Percentiles rank a stretch among this genome's conserved stretches.
These are phyloP conservation scores for Xylaria venustula DNA, from an alignment of 495 filamentous ascomycete genomes.

Conservation along the genomic window DNA sequence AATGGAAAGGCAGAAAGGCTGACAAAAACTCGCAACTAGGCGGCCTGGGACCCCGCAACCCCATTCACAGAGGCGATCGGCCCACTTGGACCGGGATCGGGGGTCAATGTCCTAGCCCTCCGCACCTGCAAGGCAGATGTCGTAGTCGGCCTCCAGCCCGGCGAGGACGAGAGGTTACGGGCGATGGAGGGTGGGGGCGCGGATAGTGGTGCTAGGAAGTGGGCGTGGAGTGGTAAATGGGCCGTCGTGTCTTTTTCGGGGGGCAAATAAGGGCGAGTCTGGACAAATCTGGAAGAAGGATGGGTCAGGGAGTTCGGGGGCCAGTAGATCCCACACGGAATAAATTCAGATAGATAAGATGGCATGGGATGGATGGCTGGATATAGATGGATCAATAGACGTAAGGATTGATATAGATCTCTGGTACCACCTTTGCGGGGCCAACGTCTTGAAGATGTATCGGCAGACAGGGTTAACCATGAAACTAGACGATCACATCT, in stretches of 20 bases:
- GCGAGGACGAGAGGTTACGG: slow-evolving; percentile 76
- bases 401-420: neutral
- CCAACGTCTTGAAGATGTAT: too few species aligned
- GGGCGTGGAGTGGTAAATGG: slow-evolving; percentile 98
- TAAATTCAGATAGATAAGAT: neutral
- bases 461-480: too few species aligned
- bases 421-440: too few species aligned
- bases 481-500: neutral
- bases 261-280: slow-evolving; percentile 37
- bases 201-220: slow-evolving; percentile 72
- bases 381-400: neutral
- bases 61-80: slow-evolving; percentile 85
- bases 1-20: slow-evolving; percentile 18
- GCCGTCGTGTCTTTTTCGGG: slow-evolving; percentile 84
- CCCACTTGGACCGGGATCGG: slow-evolving; percentile 75
- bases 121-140: slow-evolving; percentile 95
- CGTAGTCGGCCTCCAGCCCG: slow-evolving; percentile 81
- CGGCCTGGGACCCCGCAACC: slow-evolving; percentile 83
- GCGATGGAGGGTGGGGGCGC: slow-evolving; percentile 64
- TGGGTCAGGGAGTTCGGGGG: too few species aligned
- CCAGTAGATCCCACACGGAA: too few species aligned
- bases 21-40: slow-evolving; percentile 49
- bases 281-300: too few species aligned
- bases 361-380: neutral
- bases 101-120: slow-evolving; percentile 77